Base-by-base conservation (phyloP, 495 filamentous ascomycete species). In the Aspergillus nanangensis region DNA sequence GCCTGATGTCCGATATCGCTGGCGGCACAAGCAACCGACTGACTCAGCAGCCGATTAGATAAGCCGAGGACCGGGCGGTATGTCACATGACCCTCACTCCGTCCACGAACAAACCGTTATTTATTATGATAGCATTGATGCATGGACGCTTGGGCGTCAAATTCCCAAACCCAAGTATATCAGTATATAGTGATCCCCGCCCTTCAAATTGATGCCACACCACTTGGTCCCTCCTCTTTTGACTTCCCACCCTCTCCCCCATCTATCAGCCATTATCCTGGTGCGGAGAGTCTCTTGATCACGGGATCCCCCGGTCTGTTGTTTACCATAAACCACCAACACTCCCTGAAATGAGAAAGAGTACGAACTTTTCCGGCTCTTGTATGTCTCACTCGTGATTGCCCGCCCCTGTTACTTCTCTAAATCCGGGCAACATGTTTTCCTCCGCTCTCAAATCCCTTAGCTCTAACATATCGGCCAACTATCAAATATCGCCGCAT, bases 371-470 rank as follows among this genome's bases (percentile, higher is more conserved):
- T n/a, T n/a, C n/a, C n/a, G n/a, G n/a, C n/a, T n/a, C n/a, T n/a
- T n/a, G n/a, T n/a, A n/a, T n/a, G n/a, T n/a, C n/a, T n/a, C n/a
- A n/a, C n/a, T n/a, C n/a, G n/a, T n/a, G n/a, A n/a, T n/a, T n/a
- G n/a, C n/a, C n/a, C n/a, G n/a, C n/a, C n/a, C n/a, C n/a, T n/a
- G n/a, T n/a, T n/a, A n/a, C n/a, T n/a, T n/a, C n/a, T n/a, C n/a
- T n/a, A n/a, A 29, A 29, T n/a, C 15, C 23, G 15, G 19, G 44
- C 43, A 41, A 52, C 52, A 96, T 96, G 92, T 95, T 96, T 65
- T 84, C 88, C 49, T 87, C 83, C 52, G 89, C 88, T 21, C 71
- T 96, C 57, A 96, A 96, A 65, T 91, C 93, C 23, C 88, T 98
- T 65, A 81, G 81, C 41, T 87, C 87, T 39, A 92, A 95, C 63